Percentiles rank a stretch among this genome's conserved stretches.
phyloP scores from a whole-genome alignment of 441 rosid genomes.

The Jatropha multifida region DNA sequence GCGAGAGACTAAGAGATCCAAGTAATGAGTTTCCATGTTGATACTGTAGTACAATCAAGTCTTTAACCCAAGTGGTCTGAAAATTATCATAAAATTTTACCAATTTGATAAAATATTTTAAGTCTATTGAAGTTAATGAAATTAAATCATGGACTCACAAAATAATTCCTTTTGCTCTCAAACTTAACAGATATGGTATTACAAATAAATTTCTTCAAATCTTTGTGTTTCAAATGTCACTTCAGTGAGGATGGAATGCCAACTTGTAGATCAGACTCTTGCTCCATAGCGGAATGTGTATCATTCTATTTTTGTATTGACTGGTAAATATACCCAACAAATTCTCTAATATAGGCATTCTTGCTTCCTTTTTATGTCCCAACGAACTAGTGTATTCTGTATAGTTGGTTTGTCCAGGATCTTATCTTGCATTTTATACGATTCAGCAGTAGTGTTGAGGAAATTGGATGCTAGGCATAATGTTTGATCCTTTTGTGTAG shows the following conservation, averaged over 20 bases:
- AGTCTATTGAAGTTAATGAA: background rate
- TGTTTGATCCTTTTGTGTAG: conserved; percentile 5
- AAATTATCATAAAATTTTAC: background rate
- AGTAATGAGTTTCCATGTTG: background rate
- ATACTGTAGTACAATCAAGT: background rate
- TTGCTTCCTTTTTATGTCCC: background rate
- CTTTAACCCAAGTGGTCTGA: background rate
- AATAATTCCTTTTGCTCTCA: background rate
- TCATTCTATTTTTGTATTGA: background rate
- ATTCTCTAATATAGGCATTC: background rate
- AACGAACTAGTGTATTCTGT: background rate
- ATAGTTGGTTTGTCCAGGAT: background rate
- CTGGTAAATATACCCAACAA: background rate
- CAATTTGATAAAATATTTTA: background rate
- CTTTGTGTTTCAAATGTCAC: background rate
- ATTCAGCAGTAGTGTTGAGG: background rate
- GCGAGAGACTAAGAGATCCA: background rate
- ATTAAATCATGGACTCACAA: background rate
- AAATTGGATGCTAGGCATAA: background rate
- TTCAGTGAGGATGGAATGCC: background rate
- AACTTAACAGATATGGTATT: background rate
- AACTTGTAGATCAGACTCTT: background rate
- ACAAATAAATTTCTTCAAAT: background rate
- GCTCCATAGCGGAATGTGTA: background rate
- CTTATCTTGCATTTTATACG: background rate